Evolutionary conservation across 2,329 filamentous ascomycete genomes (phyloP).

Genomic region (Phialophora verrucosa): DNA sequence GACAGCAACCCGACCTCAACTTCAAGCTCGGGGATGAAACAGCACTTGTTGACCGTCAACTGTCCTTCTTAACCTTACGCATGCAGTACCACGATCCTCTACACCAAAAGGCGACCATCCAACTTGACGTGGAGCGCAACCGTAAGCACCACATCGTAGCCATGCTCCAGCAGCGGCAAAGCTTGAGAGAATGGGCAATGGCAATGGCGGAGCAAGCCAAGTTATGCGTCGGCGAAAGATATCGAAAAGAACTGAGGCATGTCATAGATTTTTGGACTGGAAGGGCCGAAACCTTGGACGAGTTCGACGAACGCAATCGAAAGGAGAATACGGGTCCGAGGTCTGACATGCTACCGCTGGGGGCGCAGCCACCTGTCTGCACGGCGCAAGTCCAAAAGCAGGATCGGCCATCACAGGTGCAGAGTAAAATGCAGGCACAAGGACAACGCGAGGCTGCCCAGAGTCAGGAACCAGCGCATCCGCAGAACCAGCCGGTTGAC

Average conservation of each 20-base stretch:
- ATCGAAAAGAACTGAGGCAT: constrained; percentile 13
- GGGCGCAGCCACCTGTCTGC: background rate
- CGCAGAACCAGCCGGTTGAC: background rate
- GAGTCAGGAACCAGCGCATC: background rate
- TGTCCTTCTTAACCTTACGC: background rate
- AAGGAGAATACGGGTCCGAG: constrained; percentile 5
- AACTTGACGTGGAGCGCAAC: background rate
- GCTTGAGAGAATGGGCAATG: constrained; percentile 6
- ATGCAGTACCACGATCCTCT: background rate
- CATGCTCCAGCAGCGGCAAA: constrained; percentile 16
- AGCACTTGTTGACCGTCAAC: background rate
- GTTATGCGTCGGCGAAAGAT: constrained; percentile 9
- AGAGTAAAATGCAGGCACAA: background rate
- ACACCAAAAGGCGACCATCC: background rate
- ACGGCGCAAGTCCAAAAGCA: background rate
- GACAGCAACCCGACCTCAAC: background rate
- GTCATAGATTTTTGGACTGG: constrained; percentile 20
- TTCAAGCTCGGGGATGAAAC: background rate
- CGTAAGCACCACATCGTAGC: background rate
- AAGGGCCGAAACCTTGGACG: background rate
- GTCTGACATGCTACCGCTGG: background rate
- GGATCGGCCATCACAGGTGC: background rate
- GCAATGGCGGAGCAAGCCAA: background rate
- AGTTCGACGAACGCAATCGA: constrained; percentile 18
- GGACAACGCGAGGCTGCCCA: background rate